These are phyloP conservation scores for Aurantiochytrium sp. DNA, from an alignment of 108 stramenopile species.

Conservation along the genomic window DNA sequence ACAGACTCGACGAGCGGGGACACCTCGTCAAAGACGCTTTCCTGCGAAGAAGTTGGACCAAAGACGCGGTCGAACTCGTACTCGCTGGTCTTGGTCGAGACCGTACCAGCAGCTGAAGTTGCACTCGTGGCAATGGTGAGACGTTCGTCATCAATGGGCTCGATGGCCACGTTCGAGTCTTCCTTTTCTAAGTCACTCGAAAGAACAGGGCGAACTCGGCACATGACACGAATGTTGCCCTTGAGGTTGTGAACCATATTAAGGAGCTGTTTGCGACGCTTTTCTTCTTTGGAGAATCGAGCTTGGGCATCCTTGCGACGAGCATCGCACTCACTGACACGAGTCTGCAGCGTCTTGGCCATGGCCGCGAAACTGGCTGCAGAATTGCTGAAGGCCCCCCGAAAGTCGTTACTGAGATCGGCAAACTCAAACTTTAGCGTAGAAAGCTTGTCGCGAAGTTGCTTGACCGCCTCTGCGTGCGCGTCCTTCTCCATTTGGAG, in stretches of 20 bases:
- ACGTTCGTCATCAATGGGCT: slow-evolving; percentile 30
- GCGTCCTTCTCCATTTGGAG: background rate
- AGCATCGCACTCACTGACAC: slow-evolving; percentile 34
- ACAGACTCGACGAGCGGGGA: slow-evolving; percentile 52
- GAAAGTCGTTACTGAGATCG: background rate
- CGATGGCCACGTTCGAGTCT: slow-evolving; percentile 26
- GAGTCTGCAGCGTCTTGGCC: slow-evolving; percentile 14
- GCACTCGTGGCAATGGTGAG: slow-evolving; percentile 26
- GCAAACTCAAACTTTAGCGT: background rate
- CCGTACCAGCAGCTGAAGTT: slow-evolving; percentile 22
- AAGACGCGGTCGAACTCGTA: slow-evolving; percentile 65
- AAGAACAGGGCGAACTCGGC: slow-evolving; percentile 54
- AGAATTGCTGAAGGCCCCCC: background rate
- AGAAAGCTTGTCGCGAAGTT: background rate
- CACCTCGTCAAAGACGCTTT: slow-evolving; percentile 57
- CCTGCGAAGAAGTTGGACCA: slow-evolving; percentile 44
- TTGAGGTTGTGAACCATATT: slow-evolving; percentile 63
- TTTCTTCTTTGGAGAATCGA: slow-evolving; percentile 40
- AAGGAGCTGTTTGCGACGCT: slow-evolving; percentile 55
- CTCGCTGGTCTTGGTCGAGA: background rate
- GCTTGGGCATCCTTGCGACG: slow-evolving; percentile 48
- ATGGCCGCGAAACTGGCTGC: background rate
- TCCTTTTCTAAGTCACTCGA: slow-evolving; percentile 31
- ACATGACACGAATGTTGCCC: slow-evolving; percentile 60
- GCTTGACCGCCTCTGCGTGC: background rate